phyloP scores from a whole-genome alignment of 2,329 filamentous ascomycete genomes.

The Trichophyton simii region DNA sequence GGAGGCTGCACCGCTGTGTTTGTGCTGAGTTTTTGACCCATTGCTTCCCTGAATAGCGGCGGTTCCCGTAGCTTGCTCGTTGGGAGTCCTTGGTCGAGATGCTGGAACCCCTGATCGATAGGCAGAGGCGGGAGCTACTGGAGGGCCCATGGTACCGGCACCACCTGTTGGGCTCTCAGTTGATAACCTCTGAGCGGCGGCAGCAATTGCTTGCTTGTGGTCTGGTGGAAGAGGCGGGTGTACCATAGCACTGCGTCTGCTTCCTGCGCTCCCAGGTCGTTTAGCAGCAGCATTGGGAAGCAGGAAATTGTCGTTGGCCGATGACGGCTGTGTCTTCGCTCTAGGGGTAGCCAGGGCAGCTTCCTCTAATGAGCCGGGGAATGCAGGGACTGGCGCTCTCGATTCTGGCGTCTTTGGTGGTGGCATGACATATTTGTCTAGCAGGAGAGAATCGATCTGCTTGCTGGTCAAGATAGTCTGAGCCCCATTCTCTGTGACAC shows the following conservation, averaged over 20 bases:
- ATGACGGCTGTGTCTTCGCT: conserved; percentile 20
- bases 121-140: conserved; percentile 68
- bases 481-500: conserved; percentile 56
- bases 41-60: conserved; percentile 23
- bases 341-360: conserved; percentile 30
- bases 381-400: neutral
- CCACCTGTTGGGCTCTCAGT: conserved; percentile 27
- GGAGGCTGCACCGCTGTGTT: conserved; percentile 35
- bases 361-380: conserved; percentile 5
- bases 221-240: conserved; percentile 69
- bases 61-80: conserved; percentile 35
- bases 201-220: conserved; percentile 73
- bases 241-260: conserved; percentile 39
- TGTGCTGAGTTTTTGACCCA: conserved; percentile 39
- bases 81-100: conserved; percentile 50
- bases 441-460: conserved; percentile 64
- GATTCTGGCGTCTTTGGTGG: conserved; percentile 14
- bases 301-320: conserved; percentile 22
- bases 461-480: conserved; percentile 77
- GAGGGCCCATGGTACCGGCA: conserved; percentile 61
- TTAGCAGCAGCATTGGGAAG: conserved; percentile 23
- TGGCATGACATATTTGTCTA: conserved; percentile 34
- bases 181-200: conserved; percentile 51
- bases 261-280: conserved; percentile 62
- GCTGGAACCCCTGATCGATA: conserved; percentile 39